Conservation (phyloP, 2,329 filamentous ascomycete genomes). For the Sporothrix brasiliensis region DNA sequence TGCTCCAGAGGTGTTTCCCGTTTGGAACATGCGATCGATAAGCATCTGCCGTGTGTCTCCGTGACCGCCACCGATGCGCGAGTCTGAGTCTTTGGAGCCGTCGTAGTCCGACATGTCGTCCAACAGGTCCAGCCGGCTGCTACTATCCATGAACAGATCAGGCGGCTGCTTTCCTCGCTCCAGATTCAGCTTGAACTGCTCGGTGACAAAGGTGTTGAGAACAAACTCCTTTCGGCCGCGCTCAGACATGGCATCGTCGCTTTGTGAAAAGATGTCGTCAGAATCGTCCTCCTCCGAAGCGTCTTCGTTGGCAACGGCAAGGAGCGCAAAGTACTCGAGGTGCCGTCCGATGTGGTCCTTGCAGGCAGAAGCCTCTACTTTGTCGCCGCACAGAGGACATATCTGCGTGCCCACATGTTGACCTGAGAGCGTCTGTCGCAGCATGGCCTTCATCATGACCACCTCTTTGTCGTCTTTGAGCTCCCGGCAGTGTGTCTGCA, state of each 20-base stretch:
- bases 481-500: slow-evolving; percentile 28
- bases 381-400: slow-evolving; percentile 31
- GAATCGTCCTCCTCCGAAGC: slow-evolving; percentile 33
- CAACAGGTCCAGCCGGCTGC: slow-evolving; percentile 30
- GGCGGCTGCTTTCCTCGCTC: slow-evolving; percentile 32
- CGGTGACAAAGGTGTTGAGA: slow-evolving; percentile 34
- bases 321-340: slow-evolving; percentile 35
- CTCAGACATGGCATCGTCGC: slow-evolving; percentile 34
- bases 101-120: slow-evolving; percentile 34
- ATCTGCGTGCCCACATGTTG: slow-evolving; percentile 28
- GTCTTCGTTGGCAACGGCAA: slow-evolving; percentile 31
- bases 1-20: neutral
- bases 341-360: slow-evolving; percentile 34
- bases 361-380: slow-evolving; percentile 29
- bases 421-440: slow-evolving; percentile 29
- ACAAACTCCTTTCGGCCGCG: slow-evolving; percentile 34
- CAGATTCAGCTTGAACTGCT: slow-evolving; percentile 35
- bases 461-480: slow-evolving; percentile 28
- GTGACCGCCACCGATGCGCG: neutral
- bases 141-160: slow-evolving; percentile 31
- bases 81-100: slow-evolving; percentile 18
- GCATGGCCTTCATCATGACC: slow-evolving; percentile 30
- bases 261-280: slow-evolving; percentile 33
- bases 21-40: slow-evolving; percentile 34
- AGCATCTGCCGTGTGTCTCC: slow-evolving; percentile 32